Base-by-base conservation (phyloP, 2,329 filamentous ascomycete species). In the Paecilomyces fulvus region DNA sequence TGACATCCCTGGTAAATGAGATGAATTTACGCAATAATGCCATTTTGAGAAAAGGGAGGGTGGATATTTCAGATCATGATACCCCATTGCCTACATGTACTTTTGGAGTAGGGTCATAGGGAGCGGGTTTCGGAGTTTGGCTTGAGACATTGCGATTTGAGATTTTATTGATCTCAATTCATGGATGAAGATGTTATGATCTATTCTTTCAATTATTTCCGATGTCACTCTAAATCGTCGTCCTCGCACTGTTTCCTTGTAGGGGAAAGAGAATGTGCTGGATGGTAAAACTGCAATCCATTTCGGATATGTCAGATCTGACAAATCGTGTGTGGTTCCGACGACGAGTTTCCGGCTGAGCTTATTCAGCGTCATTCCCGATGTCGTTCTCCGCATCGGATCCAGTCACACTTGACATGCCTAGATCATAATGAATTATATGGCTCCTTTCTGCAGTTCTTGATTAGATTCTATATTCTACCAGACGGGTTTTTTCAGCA, bases 1-100 rank as follows among this genome's bases (percentile, higher is more conserved):
- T 53, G 89, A 92, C 65, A 88, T 89, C 63, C 77, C 84, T 49
- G 75, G 75, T 49, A 78, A 76, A 63, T 77, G n/a, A 54, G 48
- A 49, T 12, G 8, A 30, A 49, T 28, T n/a, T 49, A 49, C 14
- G 48, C 20, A 49, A 49, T 4, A 20, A 49, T 49, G 7, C 23
- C n/a, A 48, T 23, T 49, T 28, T 43, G n/a, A 17, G 3, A 20
- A 23, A 28, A 23, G 48, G 14, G 23, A 30, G 21, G 17, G 17
- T 33, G 50, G 50, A 30, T 30, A 14, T 20, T 30, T 30, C 50
- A 30, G 50, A 52, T 51, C 30, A 52, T 52, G 28, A 52, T 52
- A 49, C 48, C 48, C 48, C 48, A 28, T 49, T 49, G 25, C 25
- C 50, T 30, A 33, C 30, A 30, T 52, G 50, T 33, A 52, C n/a